phyloP scores from a whole-genome alignment of 129 eudicot species.

The Centaurea solstitialis region DNA sequence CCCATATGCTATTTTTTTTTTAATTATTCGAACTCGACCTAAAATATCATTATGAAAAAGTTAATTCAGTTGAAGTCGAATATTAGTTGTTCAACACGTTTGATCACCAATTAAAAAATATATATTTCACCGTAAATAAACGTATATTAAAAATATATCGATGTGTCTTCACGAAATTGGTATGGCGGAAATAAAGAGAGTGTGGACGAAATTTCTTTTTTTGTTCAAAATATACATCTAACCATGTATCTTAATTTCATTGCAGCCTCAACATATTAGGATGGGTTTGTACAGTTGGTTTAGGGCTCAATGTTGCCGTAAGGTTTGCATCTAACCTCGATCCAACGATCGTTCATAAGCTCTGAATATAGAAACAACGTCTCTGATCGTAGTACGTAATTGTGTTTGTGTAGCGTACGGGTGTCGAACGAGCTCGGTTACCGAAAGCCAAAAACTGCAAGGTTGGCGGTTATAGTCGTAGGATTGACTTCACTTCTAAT shows the following conservation, averaged over 20 bases:
- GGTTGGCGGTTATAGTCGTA: conserved; percentile 35
- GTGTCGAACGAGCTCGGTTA: conserved; percentile 55
- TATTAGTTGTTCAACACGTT: too few species aligned
- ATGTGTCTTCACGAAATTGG: too few species aligned
- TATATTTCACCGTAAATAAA: too few species aligned
- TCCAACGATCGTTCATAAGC: background rate
- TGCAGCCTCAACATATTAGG: conserved; percentile 52
- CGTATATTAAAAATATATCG: too few species aligned
- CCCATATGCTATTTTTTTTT: too few species aligned
- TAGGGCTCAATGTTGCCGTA: conserved; percentile 52
- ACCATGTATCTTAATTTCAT: background rate
- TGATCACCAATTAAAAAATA: too few species aligned
- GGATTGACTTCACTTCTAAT: conserved; percentile 30
- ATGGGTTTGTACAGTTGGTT: conserved; percentile 35
- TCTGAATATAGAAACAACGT: background rate
- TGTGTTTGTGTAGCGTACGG: conserved; percentile 44
- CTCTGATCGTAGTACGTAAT: background rate
- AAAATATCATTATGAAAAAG: too few species aligned
- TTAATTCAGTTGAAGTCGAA: too few species aligned
- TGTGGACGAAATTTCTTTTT: too few species aligned
- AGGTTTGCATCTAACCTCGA: conserved; percentile 30
- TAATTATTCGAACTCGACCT: too few species aligned
- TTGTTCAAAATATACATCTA: background rate
- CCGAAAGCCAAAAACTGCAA: conserved; percentile 30
- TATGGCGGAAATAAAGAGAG: too few species aligned